phyloP scores from a whole-genome alignment of 768 basidiomycete genomes.

The Rhizopogon sp. region DNA sequence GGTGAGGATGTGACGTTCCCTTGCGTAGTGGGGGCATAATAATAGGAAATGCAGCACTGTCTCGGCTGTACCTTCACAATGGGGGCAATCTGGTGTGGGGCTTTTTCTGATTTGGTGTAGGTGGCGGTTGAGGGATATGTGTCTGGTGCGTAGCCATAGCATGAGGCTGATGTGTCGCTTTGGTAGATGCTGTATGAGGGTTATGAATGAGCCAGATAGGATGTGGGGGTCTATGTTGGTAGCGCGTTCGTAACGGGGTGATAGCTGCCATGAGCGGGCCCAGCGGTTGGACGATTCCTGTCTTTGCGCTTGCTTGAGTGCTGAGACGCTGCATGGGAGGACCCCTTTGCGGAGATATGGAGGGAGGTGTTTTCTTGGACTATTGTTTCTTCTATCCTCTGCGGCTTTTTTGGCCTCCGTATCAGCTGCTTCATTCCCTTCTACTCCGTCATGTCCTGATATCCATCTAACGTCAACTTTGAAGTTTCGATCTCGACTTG shows the following conservation, averaged over 20 bases:
- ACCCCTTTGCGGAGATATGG: neutral
- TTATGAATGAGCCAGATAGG: neutral
- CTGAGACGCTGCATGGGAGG: constrained; percentile 1
- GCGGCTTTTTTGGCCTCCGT: constrained; percentile 17
- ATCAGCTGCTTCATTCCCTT: constrained; percentile 18
- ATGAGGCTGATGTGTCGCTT: neutral
- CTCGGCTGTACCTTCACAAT: constrained; percentile 11
- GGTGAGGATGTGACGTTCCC: neutral
- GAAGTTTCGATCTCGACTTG: neutral
- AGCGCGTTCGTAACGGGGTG: neutral
- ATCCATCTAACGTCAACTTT: constrained; percentile 5
- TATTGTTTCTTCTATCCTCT: neutral
- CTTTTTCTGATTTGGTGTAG: constrained; percentile 21
- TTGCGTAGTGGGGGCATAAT: constrained; percentile 17
- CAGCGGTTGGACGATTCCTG: neutral
- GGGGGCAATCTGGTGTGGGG: constrained; percentile 19
- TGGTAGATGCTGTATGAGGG: neutral
- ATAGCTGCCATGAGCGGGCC: neutral
- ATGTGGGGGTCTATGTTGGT: neutral
- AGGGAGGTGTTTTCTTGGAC: neutral
- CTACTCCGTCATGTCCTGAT: constrained; percentile 11
- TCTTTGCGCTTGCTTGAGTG: constrained; percentile 2
- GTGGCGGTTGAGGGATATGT: constrained; percentile 24
- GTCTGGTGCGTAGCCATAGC: constrained; percentile 21
- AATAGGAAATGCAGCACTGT: neutral